Evolutionary conservation across 768 basidiomycete species (phyloP).

Genomic region (Cystoderma amianthinum): DNA sequence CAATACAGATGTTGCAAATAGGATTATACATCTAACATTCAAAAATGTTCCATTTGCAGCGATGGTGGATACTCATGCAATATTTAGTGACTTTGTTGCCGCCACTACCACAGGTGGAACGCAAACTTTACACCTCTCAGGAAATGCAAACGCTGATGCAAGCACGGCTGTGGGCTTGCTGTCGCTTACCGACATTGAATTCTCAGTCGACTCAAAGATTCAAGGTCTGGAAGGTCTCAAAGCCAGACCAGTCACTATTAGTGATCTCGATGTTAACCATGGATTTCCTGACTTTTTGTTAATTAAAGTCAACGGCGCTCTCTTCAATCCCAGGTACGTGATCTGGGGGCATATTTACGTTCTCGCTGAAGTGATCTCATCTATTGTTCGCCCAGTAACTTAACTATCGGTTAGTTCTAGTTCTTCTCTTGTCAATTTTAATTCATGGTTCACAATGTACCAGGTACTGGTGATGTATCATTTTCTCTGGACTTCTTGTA

Average conservation of each 20-base stretch:
- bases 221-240: slow-evolving; percentile 60
- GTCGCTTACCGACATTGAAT: slow-evolving; percentile 47
- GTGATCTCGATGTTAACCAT: slow-evolving; percentile 57
- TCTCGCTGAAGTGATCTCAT: too few species aligned
- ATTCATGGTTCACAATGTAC: too few species aligned
- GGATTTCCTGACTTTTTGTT: slow-evolving; percentile 63
- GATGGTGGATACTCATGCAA: slow-evolving; percentile 34
- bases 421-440: too few species aligned
- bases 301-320: slow-evolving; percentile 52
- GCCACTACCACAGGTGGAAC: slow-evolving; percentile 44
- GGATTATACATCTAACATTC: slow-evolving; percentile 59
- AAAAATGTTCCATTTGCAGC: slow-evolving; percentile 52
- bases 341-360: not conserved
- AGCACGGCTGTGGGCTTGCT: slow-evolving; percentile 62
- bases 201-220: slow-evolving; percentile 52
- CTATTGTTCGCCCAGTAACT: slow-evolving; percentile 22
- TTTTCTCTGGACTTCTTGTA: slow-evolving; percentile 54
- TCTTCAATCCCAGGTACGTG: slow-evolving; percentile 61
- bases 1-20: slow-evolving; percentile 52
- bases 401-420: slow-evolving; percentile 32
- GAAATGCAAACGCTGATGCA: slow-evolving; percentile 49
- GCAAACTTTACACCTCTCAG: slow-evolving; percentile 45
- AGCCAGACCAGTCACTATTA: slow-evolving; percentile 47
- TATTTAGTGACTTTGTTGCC: slow-evolving; percentile 58
- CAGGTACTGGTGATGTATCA: slow-evolving; percentile 56